These are phyloP conservation scores for Ascomycota sp. DNA, from an alignment of 2,329 filamentous ascomycete genomes.

Conservation along the genomic window DNA sequence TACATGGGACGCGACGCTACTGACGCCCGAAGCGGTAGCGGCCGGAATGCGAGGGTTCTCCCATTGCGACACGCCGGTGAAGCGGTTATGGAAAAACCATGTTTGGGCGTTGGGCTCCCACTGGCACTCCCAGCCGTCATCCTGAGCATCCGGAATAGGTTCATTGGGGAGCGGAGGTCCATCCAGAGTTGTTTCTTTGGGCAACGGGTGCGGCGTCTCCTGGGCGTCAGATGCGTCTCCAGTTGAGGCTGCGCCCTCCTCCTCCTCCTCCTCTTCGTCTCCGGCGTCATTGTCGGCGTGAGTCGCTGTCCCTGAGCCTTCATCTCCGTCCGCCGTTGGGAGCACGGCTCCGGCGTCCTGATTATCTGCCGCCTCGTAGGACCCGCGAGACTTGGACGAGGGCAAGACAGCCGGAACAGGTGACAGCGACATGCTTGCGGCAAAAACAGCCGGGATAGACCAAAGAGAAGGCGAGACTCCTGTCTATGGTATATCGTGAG, in stretches of 20 bases:
- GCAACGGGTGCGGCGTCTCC: conserved; percentile 14
- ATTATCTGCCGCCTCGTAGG: too few species aligned
- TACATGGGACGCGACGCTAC: conserved; percentile 5
- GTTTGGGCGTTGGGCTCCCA: conserved; percentile 50
- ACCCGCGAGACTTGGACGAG: too few species aligned
- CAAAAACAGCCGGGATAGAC: conserved; percentile 1
- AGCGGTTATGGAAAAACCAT: conserved; percentile 74
- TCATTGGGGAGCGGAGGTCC: conserved; percentile 22
- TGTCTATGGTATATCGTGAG: conserved; percentile 12
- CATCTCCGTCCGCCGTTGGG: too few species aligned
- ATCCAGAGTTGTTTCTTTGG: conserved; percentile 10
- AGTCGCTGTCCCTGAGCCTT: too few species aligned
- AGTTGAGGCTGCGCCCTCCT: too few species aligned
- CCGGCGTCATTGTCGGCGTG: too few species aligned
- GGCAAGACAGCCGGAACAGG: too few species aligned
- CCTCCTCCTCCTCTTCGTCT: conserved; percentile 1
- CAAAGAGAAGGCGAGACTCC: neutral
- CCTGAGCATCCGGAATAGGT: conserved; percentile 30
- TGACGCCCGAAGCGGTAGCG: conserved; percentile 7
- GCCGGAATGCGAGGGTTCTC: conserved; percentile 61
- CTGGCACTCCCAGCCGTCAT: conserved; percentile 61
- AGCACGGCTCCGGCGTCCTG: too few species aligned
- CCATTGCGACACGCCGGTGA: conserved; percentile 59
- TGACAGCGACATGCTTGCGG: conserved; percentile 1
- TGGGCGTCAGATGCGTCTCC: conserved; percentile 1